phyloP scores from a whole-genome alignment of 73 alveolate genomes.

The Paramecium biaurelia region DNA sequence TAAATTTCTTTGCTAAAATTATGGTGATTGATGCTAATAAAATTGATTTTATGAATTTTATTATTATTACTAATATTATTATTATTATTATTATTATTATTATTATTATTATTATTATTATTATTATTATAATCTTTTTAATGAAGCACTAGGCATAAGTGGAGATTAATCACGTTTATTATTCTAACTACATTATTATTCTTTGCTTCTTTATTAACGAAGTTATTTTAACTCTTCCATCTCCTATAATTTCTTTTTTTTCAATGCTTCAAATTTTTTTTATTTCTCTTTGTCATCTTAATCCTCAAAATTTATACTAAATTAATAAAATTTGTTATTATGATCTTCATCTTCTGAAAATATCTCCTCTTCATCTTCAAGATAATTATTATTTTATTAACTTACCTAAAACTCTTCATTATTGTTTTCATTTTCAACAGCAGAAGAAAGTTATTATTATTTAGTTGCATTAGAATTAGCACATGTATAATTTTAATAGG shows the following conservation, averaged over 20 bases:
- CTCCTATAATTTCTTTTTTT: neutral
- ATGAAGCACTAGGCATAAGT: slow-evolving; percentile 49
- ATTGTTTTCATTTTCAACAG: neutral
- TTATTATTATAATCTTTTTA: neutral
- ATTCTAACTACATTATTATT: neutral
- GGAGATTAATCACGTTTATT: neutral
- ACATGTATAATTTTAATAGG: neutral
- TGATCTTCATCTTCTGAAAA: neutral
- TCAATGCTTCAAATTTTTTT: neutral
- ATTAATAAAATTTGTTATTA: neutral
- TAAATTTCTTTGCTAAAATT: neutral
- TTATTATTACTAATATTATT: neutral
- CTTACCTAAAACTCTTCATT: neutral
- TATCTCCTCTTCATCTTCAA: neutral
- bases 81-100: neutral
- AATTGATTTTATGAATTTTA: neutral
- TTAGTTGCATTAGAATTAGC: neutral
- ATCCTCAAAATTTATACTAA: slow-evolving; percentile 36
- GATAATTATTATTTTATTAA: neutral
- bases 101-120: neutral
- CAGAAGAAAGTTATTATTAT: neutral
- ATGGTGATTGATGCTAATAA: neutral
- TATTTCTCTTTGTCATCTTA: neutral
- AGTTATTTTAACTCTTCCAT: slow-evolving; percentile 28
- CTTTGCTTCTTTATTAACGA: neutral